Evolutionary conservation across 768 basidiomycete species (phyloP), one percentile per base, ranked within the genome.

Genomic region (Leucosporidium yakuticum): DNA sequence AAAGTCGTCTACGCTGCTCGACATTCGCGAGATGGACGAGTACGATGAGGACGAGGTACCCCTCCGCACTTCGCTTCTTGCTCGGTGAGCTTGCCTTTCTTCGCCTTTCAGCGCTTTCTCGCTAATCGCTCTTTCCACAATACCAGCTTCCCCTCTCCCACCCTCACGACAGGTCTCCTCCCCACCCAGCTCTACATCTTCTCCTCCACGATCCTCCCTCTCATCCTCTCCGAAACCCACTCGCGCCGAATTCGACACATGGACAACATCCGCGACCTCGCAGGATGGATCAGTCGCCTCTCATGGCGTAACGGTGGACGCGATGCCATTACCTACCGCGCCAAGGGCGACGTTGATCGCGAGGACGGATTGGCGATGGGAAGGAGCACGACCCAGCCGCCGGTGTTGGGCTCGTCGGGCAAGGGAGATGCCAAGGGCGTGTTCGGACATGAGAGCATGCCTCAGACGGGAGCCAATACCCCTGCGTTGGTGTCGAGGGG

Each of bases 111-210:
- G 17, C 11, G 17, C 2, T 15, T 23, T 1, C 21, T 23, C 32
- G 34, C 2, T 57, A 5, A 8, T 25, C 12, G 20, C 23, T n/a
- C 29, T 20, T 36, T 19, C 17, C 0, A 2, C 31, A 15, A 27
- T 14, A 15, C 17, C 14, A 44, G 39, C 50, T 73, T 49, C 66
- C 68, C 71, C 27, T 62, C 65, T 7, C 71, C 67, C 11, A 69
- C 68, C 19, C 54, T 73, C 48, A 62, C 72, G 19, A 73, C 72
- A n/a, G 19, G 47, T 4, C 66, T 73, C 47, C 64, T 73, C 57
- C 72, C 72, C 17, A 60, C 63, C 49, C 68, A 73, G n/a, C 56
- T 73, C 60, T 73, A 70, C 67, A 70, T 73, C 64, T 68, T 59
- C 57, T 73, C 72, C 27, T 59, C 61, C 19, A 54, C 60, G 17